Conservation (phyloP, 345 rosid species). For the Trapa bicornis region DNA sequence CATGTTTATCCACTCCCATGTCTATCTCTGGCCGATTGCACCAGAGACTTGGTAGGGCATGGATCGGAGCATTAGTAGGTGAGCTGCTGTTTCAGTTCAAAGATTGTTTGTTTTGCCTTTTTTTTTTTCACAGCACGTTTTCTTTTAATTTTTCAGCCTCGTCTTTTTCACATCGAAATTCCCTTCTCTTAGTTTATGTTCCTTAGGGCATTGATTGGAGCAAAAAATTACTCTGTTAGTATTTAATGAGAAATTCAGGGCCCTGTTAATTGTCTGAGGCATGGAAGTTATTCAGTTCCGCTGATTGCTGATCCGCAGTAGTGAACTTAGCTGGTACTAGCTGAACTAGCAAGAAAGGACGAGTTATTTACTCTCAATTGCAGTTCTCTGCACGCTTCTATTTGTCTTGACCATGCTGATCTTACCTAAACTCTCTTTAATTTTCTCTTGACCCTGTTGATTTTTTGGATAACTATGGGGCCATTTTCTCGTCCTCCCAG, state of each 20-base stretch:
- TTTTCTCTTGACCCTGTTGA: background rate
- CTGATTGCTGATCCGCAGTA: background rate
- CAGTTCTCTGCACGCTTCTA: background rate
- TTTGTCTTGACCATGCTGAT: background rate
- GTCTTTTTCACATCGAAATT: background rate
- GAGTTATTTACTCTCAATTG: background rate
- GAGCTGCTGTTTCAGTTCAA: background rate
- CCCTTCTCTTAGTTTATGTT: background rate
- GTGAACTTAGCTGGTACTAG: background rate
- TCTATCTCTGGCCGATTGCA: background rate
- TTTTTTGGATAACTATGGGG: background rate
- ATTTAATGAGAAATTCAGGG: background rate
- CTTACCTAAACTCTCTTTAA: background rate
- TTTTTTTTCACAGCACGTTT: background rate
- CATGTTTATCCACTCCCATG: background rate
- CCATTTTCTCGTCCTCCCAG: background rate
- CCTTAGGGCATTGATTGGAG: background rate
- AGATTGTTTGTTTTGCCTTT: background rate
- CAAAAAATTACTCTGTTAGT: background rate
- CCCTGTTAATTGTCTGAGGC: background rate
- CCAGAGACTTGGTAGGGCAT: background rate
- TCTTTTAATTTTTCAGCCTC: background rate
- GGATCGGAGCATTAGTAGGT: background rate
- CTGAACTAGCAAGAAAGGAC: background rate
- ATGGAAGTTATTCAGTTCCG: background rate